Evolutionary conservation across 306 rosid species (phyloP).

Genomic region (Fragaria iinumae): DNA sequence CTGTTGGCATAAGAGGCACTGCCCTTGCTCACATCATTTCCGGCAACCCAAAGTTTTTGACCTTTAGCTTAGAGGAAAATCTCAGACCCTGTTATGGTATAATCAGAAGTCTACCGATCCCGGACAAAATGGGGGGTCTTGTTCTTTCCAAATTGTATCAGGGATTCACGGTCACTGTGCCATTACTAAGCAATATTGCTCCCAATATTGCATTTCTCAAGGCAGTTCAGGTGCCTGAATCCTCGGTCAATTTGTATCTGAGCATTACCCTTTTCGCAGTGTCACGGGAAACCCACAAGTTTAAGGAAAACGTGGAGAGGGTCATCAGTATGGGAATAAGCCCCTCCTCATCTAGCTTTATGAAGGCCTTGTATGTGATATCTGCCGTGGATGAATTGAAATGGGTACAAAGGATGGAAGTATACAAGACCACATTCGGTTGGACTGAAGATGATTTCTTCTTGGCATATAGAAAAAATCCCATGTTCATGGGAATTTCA

Average conservation of each 20-base stretch:
- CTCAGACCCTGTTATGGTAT: too few species aligned
- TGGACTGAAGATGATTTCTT: conserved; percentile 31
- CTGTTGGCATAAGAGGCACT: too few species aligned
- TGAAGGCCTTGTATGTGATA: conserved; percentile 26
- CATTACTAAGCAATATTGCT: neutral
- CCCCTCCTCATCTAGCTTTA: conserved; percentile 20
- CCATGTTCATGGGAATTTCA: conserved; percentile 16
- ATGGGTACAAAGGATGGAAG: conserved; percentile 25
- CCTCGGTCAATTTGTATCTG: neutral
- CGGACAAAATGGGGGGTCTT: neutral
- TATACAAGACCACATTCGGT: too few species aligned
- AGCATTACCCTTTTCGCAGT: neutral
- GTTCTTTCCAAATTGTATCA: neutral
- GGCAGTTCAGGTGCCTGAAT: neutral
- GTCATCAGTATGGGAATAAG: conserved; percentile 31
- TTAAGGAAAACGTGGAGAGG: conserved; percentile 11
- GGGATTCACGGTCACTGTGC: neutral
- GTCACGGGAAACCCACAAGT: neutral
- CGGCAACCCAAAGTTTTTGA: too few species aligned
- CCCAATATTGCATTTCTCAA: neutral
- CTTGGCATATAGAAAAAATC: conserved; percentile 30
- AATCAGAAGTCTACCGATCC: too few species aligned
- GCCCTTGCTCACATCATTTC: too few species aligned
- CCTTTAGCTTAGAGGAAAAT: too few species aligned
- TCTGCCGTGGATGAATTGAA: neutral